Base-by-base conservation (phyloP, 495 filamentous ascomycete genomes). In the Neurospora pannonica region DNA sequence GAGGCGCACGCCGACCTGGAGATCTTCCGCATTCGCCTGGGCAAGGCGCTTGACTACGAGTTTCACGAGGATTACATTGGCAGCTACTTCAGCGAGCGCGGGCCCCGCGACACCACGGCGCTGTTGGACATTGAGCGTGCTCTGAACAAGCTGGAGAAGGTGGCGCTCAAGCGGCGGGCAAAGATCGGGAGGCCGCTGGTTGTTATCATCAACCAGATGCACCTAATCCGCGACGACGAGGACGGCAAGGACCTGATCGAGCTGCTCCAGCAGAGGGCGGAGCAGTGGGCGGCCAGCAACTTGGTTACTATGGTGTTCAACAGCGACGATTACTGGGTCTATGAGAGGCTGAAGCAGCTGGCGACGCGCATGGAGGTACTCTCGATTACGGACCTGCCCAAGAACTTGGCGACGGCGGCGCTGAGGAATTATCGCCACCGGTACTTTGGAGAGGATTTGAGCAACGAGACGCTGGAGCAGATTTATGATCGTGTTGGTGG, bases 271-370 rank as follows among this genome's bases (percentile, higher is more conserved):
- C 96, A 99, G 81, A 89, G 94, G 36, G 96, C 96, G 0, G 97
- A 99, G 81, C 90, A 93, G 77, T 99, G 96, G 96, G 95, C 96
- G 4, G 95, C 95, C 7, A 89, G 90, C 42, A 94, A 93, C 74
- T 86, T 99, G 2, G 91, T 95, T 17, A 98, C 95, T 1, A 90
- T 97, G 74, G 89, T 99, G 8, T 90, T 98, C 77, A 97, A 97
- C 81, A 93, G 89, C 73, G 96, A 99, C 78, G 95, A 98, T 77
- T 99, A 97, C 81, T 99, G 96, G 96, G 92, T 98, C 1, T 98
- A 97, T 78, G 96, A 99, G 81, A 87, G 94, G 28, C 81, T 99
- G 70, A 97, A 97, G 84, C 90, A 92, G 80, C 90, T 97, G 75
- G 92, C 94, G 6, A 96, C 93, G 19, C 89, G 96, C 17, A 94